Base-by-base conservation (phyloP, 2,329 filamentous ascomycete species). In the Plenodomus biglobosus region DNA sequence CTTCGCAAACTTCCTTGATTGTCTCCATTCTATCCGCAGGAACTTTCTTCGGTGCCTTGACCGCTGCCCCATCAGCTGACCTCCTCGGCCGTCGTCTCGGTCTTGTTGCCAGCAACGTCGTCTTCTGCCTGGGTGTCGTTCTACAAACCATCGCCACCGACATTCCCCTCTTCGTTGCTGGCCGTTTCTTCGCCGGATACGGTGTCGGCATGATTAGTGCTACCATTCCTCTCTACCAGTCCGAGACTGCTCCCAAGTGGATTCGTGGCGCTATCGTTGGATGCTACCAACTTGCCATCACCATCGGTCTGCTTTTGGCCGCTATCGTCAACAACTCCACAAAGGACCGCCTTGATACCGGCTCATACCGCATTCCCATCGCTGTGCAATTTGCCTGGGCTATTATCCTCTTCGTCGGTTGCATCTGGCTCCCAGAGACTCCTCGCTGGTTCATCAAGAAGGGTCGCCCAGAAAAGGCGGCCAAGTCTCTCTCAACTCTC, bases 21-120 rank as follows among this genome's bases (percentile, higher is more conserved):
- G 88, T 94, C 42, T 87, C 89, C 15, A 92, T 95, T 55, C 80
- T 95, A 30, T 94, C 88, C 52, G 87, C 85, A 32, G 90, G 90
- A 41, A 94, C 89, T 20, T 85, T 89, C 59, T 75, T 90, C 46
- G 90, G 90, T 44, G 81, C 90, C 27, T 76, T 94, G 20, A 72
- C 85, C 13, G 83, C 88, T 30, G 88, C 87, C 5, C 88, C 66
- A 16, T 46, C 59, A 5, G 89, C 84, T 40, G 90, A 95, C 68
- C 72, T 76, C 35, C 72, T 88, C 41, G 88, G 88, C 48, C 85
- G 87, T 62, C 85, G 88, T 42, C 76, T 82, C 48, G 88, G 86
- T 22, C 80, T 74, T 6, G 66, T 73, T 17, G 58, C 57, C 30
- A 63, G 59, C 49, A 62, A 62, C 46, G 19, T 69, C 1, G 65